A percentile compares a stretch with the other conserved stretches of the same genome.
phyloP scores from a whole-genome alignment of 2,329 filamentous ascomycete genomes.

The Cladosporium sp. region DNA sequence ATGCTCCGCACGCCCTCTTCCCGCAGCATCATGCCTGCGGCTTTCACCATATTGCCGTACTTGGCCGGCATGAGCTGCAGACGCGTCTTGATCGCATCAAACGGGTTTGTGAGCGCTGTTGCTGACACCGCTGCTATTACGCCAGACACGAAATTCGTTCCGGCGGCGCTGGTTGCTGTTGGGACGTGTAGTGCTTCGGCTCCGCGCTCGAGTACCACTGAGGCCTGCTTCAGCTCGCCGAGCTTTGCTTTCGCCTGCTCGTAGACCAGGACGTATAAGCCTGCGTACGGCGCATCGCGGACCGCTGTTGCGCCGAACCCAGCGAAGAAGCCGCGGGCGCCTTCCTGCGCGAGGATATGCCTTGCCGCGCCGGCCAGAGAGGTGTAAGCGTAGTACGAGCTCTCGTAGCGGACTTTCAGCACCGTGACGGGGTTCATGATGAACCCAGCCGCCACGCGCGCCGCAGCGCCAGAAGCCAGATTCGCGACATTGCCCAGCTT shows the following conservation, averaged over 20 bases:
- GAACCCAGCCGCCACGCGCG: slow-evolving; percentile 83
- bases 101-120: slow-evolving; percentile 90
- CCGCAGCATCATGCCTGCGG: slow-evolving; percentile 72
- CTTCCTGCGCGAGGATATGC: slow-evolving; percentile 74
- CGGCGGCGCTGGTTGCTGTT: slow-evolving; percentile 52
- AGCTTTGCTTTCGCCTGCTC: slow-evolving; percentile 76
- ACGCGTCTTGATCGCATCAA: slow-evolving; percentile 93
- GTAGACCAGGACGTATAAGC: slow-evolving; percentile 91
- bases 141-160: slow-evolving; percentile 84
- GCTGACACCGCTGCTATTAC: slow-evolving; percentile 78
- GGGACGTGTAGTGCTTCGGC: slow-evolving; percentile 22
- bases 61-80: slow-evolving; percentile 83
- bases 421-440: slow-evolving; percentile 95
- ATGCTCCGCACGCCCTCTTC: slow-evolving; percentile 81
- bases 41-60: slow-evolving; percentile 82
- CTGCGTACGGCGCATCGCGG: slow-evolving; percentile 94
- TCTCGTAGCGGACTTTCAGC: slow-evolving; percentile 95
- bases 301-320: slow-evolving; percentile 93
- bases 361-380: slow-evolving; percentile 71
- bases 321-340: slow-evolving; percentile 82
- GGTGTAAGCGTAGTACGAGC: slow-evolving; percentile 78
- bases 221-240: slow-evolving; percentile 36
- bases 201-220: slow-evolving; percentile 27
- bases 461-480: slow-evolving; percentile 78
- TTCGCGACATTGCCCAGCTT: slow-evolving; percentile 84